These are phyloP conservation scores for Fusarium chaquense DNA, from an alignment of 2,329 filamentous ascomycete species.

Conservation along the genomic window DNA sequence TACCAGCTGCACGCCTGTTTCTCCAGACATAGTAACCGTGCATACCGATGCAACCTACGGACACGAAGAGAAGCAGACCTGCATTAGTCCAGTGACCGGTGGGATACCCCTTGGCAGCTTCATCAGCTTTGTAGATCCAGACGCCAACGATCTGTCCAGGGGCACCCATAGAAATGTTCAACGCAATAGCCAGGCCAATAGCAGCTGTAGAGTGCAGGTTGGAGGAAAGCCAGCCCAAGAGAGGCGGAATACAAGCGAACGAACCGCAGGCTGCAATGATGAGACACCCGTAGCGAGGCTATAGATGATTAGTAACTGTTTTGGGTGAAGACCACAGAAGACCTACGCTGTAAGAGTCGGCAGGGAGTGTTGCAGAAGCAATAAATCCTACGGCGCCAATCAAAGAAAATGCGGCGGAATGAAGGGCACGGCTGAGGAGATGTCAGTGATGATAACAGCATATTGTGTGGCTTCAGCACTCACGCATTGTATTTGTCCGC, in stretches of 20 bases:
- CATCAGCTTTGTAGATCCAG: slow-evolving; percentile 76
- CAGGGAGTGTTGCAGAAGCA: slow-evolving; percentile 70
- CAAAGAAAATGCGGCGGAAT: slow-evolving; percentile 55
- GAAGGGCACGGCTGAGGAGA: slow-evolving; percentile 50
- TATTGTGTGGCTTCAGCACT: background rate
- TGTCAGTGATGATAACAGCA: background rate
- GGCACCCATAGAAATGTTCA: slow-evolving; percentile 73
- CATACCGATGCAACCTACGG: slow-evolving; percentile 64
- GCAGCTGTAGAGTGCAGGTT: slow-evolving; percentile 73
- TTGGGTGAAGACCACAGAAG: accelerated
- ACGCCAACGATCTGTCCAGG: slow-evolving; percentile 77
- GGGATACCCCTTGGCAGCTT: slow-evolving; percentile 70
- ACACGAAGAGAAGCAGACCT: slow-evolving; percentile 68
- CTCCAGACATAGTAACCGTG: slow-evolving; percentile 65
- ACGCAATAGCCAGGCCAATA: slow-evolving; percentile 73
- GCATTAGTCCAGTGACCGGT: slow-evolving; percentile 76
- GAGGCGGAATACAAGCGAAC: slow-evolving; percentile 74
- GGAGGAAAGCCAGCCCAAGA: slow-evolving; percentile 74
- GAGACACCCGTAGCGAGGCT: slow-evolving; percentile 72
- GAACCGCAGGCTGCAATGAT: slow-evolving; percentile 73
- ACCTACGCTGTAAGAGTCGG: slow-evolving; percentile 61
- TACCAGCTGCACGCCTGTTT: slow-evolving; percentile 49
- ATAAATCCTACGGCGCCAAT: slow-evolving; percentile 65
- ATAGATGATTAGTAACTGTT: background rate
- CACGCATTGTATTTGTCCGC: slow-evolving; percentile 68